phyloP scores from a whole-genome alignment of 2,329 filamentous ascomycete genomes.

The Aspergillus unguis region DNA sequence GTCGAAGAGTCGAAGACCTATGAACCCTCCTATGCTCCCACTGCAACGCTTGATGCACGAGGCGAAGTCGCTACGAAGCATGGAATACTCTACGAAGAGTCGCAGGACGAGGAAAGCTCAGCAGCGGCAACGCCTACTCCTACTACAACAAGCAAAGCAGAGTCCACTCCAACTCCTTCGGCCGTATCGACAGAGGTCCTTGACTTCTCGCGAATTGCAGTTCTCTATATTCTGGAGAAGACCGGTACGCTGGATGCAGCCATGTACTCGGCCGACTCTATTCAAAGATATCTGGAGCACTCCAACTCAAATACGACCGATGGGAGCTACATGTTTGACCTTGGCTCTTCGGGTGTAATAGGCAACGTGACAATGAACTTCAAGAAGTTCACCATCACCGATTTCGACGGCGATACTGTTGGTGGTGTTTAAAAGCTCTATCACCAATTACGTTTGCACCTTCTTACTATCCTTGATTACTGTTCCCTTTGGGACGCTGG shows the following conservation, averaged over 20 bases:
- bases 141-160: constrained; percentile 21
- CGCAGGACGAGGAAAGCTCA: constrained; percentile 8
- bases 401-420: constrained; percentile 20
- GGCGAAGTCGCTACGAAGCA: constrained; percentile 32
- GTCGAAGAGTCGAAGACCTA: constrained; percentile 11
- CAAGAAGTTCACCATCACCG: constrained; percentile 33
- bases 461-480: neutral
- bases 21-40: constrained; percentile 9
- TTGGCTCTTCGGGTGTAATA: constrained; percentile 19
- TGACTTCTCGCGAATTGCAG: constrained; percentile 36
- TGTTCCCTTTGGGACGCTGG: neutral
- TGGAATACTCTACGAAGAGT: constrained; percentile 37
- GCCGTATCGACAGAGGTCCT: constrained; percentile 23
- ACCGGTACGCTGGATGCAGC: constrained; percentile 31
- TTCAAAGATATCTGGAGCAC: constrained; percentile 32
- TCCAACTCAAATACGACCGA: constrained; percentile 22
- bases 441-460: neutral
- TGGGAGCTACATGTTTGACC: constrained; percentile 23
- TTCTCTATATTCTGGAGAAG: constrained; percentile 42
- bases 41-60: constrained; percentile 22
- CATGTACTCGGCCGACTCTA: constrained; percentile 26
- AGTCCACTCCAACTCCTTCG: constrained; percentile 17
- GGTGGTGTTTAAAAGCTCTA: constrained; percentile 17
- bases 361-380: constrained; percentile 35
- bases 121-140: constrained; percentile 24